phyloP scores from a whole-genome alignment of 2,329 filamentous ascomycete species.

The Paradendryphiella salina region DNA sequence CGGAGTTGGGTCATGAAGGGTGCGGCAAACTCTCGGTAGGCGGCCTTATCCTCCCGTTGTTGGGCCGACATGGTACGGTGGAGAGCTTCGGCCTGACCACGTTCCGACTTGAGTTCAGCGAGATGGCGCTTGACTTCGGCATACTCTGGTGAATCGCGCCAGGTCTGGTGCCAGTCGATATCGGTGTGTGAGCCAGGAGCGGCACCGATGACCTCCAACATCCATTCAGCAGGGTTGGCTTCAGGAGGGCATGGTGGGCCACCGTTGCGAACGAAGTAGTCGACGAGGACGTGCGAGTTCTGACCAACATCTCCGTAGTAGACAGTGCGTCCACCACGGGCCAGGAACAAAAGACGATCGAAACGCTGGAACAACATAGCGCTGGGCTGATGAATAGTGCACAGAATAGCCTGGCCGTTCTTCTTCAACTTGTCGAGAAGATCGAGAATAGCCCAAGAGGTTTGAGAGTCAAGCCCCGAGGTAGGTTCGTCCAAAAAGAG shows the following conservation, averaged over 20 bases:
- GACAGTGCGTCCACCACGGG: constrained; percentile 74
- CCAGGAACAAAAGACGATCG: constrained; percentile 77
- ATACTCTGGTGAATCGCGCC: constrained; percentile 55
- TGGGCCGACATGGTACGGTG: constrained; percentile 48
- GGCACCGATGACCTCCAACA: constrained; percentile 63
- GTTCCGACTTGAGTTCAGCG: constrained; percentile 50
- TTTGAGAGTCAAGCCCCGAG: constrained; percentile 89
- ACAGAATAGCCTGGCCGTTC: constrained; percentile 82
- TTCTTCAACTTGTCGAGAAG: constrained; percentile 88
- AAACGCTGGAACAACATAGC: constrained; percentile 94
- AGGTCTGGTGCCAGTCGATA: constrained; percentile 56
- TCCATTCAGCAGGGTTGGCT: constrained; percentile 83
- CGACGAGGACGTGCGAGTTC: constrained; percentile 67
- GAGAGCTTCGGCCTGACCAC: constrained; percentile 37
- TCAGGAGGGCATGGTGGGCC: constrained; percentile 65
- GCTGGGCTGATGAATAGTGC: constrained; percentile 96
- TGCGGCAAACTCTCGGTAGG: constrained; percentile 78
- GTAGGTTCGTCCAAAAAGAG: constrained; percentile 95
- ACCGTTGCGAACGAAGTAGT: constrained; percentile 77
- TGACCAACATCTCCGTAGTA: constrained; percentile 81
- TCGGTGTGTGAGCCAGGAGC: constrained; percentile 55
- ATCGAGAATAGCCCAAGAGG: constrained; percentile 88
- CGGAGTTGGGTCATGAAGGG: constrained; percentile 69
- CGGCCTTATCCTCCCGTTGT: constrained; percentile 54
- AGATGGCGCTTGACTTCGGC: constrained; percentile 52